A percentile compares a stretch with the other conserved stretches of the same genome.
Conservation (phyloP, 352 stramenopile species). For the Phytophthora lateralis region DNA sequence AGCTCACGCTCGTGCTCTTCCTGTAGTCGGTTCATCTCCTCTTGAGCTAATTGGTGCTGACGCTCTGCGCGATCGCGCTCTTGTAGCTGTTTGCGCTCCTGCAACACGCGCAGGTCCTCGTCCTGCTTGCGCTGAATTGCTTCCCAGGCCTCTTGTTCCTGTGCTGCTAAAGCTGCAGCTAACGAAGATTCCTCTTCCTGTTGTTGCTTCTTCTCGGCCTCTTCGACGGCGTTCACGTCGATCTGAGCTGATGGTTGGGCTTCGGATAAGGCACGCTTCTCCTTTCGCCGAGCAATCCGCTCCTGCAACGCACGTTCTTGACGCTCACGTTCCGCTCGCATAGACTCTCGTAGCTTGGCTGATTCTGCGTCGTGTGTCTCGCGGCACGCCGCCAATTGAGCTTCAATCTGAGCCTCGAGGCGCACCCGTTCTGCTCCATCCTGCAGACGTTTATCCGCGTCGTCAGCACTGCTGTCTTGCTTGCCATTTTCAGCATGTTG, state of each 20-base stretch:
- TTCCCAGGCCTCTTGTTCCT: conserved; percentile 43
- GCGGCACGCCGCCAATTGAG: conserved; percentile 34
- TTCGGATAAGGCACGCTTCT: conserved; percentile 30
- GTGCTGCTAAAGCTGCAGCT: conserved; percentile 31
- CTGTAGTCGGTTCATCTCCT: conserved; percentile 60
- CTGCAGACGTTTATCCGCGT: conserved; percentile 9
- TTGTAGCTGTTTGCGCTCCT: conserved; percentile 45
- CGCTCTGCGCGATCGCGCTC: conserved; percentile 27
- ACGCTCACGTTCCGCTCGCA: conserved; percentile 45
- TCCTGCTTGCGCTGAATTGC: conserved; percentile 47
- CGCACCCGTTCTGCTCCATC: conserved; percentile 28
- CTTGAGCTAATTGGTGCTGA: conserved; percentile 52
- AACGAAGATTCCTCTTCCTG: conserved; percentile 33
- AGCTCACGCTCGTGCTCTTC: conserved; percentile 68
- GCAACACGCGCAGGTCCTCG: conserved; percentile 40
- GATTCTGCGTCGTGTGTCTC: conserved; percentile 33
- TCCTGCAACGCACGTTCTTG: conserved; percentile 63
- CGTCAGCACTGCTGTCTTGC: background rate
- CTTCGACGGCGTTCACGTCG: conserved; percentile 31
- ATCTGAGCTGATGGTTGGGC: conserved; percentile 10
- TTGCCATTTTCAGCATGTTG: conserved; percentile 6
- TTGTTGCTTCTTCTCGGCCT: conserved; percentile 39
- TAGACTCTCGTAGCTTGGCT: conserved; percentile 32
- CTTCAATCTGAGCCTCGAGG: conserved; percentile 35
- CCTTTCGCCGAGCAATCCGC: conserved; percentile 56